Percentiles rank a stretch among this genome's conserved stretches.
phyloP scores from a whole-genome alignment of 2,329 filamentous ascomycete species.

The Fusarium austroafricanum region DNA sequence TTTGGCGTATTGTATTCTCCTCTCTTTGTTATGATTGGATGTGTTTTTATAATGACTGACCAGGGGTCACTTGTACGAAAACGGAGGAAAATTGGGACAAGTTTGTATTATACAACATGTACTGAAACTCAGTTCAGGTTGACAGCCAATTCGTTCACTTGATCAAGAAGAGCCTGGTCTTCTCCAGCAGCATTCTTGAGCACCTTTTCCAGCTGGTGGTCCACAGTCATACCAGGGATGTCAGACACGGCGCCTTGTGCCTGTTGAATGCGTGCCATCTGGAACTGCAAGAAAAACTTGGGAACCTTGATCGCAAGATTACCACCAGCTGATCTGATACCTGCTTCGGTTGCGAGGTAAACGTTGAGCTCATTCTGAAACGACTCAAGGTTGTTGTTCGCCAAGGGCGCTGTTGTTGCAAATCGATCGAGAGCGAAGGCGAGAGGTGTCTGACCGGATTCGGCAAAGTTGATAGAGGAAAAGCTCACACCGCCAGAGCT shows the following conservation, averaged over 20 bases:
- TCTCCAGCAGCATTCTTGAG: slow-evolving; percentile 65
- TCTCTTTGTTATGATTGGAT: slow-evolving; percentile 42
- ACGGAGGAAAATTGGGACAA: slow-evolving; percentile 9
- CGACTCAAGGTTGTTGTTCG: slow-evolving; percentile 59
- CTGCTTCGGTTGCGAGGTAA: slow-evolving; percentile 70
- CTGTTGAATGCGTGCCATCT: slow-evolving; percentile 68
- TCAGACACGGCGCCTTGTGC: slow-evolving; percentile 67
- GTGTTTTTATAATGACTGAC: slow-evolving; percentile 48
- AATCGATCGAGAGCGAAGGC: slow-evolving; percentile 66
- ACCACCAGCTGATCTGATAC: slow-evolving; percentile 65
- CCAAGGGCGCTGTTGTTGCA: slow-evolving; percentile 62
- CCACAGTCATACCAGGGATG: slow-evolving; percentile 64
- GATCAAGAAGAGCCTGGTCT: slow-evolving; percentile 60
- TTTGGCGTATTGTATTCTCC: slow-evolving; percentile 40
- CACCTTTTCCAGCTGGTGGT: slow-evolving; percentile 69
- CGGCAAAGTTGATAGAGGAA: slow-evolving; percentile 67
- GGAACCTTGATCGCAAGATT: slow-evolving; percentile 68
- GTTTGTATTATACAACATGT: slow-evolving; percentile 35
- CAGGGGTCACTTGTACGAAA: slow-evolving; percentile 40
- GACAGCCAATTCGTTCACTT: slow-evolving; percentile 60
- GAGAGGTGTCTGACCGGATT: slow-evolving; percentile 60
- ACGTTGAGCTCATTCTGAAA: slow-evolving; percentile 67
- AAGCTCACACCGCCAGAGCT: slow-evolving; percentile 62
- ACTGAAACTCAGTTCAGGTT: slow-evolving; percentile 33
- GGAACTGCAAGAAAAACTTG: slow-evolving; percentile 72